phyloP scores from a whole-genome alignment of 2,329 filamentous ascomycete genomes.

The Thielaviopsis musarum region DNA sequence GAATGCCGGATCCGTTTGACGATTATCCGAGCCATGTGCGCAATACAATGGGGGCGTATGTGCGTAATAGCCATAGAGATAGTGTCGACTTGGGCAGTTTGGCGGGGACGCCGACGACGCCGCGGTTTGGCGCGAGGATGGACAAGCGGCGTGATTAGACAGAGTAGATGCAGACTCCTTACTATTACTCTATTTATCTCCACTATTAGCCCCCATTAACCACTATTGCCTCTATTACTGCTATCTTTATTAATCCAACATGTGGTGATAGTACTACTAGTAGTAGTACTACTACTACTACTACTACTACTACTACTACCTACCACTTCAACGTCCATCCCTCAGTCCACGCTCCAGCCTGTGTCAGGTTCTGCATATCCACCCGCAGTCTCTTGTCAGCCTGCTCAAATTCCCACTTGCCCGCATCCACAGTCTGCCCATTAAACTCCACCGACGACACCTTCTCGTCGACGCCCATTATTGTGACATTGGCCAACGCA shows the following conservation, averaged over 20 bases:
- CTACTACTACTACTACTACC: neutral
- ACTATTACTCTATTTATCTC: too few relatives aligned
- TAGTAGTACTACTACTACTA: too few relatives aligned
- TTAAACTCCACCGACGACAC: slow-evolving; percentile 34
- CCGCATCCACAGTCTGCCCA: slow-evolving; percentile 24
- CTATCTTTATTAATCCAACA: too few relatives aligned
- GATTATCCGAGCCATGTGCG: slow-evolving; percentile 10
- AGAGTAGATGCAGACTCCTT: too few relatives aligned
- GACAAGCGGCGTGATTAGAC: neutral
- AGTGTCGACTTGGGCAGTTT: slow-evolving; percentile 34
- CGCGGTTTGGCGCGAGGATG: slow-evolving; percentile 20
- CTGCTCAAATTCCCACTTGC: slow-evolving; percentile 29
- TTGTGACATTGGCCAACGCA: slow-evolving; percentile 41
- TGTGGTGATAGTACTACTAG: too few relatives aligned
- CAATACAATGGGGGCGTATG: slow-evolving; percentile 15
- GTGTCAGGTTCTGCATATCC: slow-evolving; percentile 31
- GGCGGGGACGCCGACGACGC: slow-evolving; percentile 28
- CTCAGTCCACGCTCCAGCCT: slow-evolving; percentile 36
- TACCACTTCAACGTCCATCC: slow-evolving; percentile 42
- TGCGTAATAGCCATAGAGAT: slow-evolving; percentile 16
- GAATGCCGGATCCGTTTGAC: slow-evolving; percentile 10
- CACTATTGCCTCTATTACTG: too few relatives aligned
- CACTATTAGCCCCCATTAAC: too few relatives aligned
- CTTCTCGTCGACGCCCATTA: slow-evolving; percentile 36
- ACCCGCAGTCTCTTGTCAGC: slow-evolving; percentile 32